Conservation (phyloP, 2,329 filamentous ascomycete species). For the Microdochium paspali region DNA sequence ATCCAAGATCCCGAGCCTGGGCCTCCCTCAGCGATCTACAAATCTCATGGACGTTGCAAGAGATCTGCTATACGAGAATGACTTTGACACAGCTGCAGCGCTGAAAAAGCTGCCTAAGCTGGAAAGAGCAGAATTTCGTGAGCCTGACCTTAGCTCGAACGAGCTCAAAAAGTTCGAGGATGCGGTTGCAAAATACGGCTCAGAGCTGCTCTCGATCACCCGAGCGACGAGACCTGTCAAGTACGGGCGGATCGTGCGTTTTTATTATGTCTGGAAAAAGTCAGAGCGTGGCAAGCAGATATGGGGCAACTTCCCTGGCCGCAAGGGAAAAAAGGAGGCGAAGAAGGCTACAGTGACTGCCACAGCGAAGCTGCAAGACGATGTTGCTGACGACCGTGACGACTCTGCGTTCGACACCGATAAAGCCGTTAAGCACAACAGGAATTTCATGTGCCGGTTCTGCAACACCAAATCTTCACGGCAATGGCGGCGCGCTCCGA, state of each 20-base stretch:
- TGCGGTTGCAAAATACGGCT: slow-evolving; percentile 80
- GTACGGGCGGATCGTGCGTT: slow-evolving; percentile 75
- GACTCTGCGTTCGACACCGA: slow-evolving; percentile 92
- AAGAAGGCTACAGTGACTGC: slow-evolving; percentile 61
- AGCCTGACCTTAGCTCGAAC: slow-evolving; percentile 68
- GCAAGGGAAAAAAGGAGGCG: slow-evolving; percentile 83
- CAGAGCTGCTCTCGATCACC: slow-evolving; percentile 75
- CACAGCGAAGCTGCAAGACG: slow-evolving; percentile 68
- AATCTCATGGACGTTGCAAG: slow-evolving; percentile 83
- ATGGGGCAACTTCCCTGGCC: slow-evolving; percentile 80
- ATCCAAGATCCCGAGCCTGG: slow-evolving; percentile 49
- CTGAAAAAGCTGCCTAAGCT: slow-evolving; percentile 59
- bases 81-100: slow-evolving; percentile 63
- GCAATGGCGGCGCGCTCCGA: slow-evolving; percentile 87
- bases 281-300: slow-evolving; percentile 74
- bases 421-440: slow-evolving; percentile 72
- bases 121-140: slow-evolving; percentile 67
- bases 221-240: slow-evolving; percentile 78
- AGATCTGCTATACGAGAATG: slow-evolving; percentile 59
- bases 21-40: slow-evolving; percentile 66
- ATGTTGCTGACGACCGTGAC: slow-evolving; percentile 84
- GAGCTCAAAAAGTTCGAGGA: slow-evolving; percentile 91
- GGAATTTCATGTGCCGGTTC: slow-evolving; percentile 88
- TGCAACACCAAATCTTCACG: slow-evolving; percentile 71
- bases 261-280: slow-evolving; percentile 99